A percentile compares a stretch with the other conserved stretches of the same genome.
Conservation (phyloP, 2,329 filamentous ascomycete genomes). For the Apiospora sp. region DNA sequence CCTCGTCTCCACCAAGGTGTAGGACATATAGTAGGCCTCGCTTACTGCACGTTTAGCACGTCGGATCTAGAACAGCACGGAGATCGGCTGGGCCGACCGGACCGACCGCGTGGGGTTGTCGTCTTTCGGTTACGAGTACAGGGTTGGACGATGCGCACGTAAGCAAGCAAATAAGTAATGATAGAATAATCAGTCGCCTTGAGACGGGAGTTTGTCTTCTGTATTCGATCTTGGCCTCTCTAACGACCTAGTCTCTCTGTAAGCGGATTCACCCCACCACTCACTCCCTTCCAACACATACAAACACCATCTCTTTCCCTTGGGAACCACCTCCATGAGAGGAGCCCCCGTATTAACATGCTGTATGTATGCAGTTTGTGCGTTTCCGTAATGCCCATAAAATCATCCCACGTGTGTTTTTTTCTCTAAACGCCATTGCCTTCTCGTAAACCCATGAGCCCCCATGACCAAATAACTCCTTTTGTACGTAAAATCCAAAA, state of each 20-base stretch:
- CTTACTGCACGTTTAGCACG: background rate
- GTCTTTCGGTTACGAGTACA: background rate
- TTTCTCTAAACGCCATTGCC: constrained; percentile 12
- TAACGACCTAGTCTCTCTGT: background rate
- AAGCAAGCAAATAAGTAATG: background rate
- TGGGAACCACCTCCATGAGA: background rate
- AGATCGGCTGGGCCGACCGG: background rate
- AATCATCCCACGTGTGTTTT: background rate
- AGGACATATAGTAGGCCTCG: background rate
- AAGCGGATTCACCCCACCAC: background rate
- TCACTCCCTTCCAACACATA: background rate
- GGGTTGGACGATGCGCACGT: background rate
- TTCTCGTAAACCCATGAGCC: constrained; percentile 8
- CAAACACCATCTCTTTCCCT: background rate
- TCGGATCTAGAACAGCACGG: background rate
- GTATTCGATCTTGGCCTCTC: background rate
- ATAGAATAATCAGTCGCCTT: background rate
- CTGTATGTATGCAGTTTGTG: background rate
- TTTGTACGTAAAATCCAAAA: constrained; percentile 9
- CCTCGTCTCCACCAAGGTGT: background rate
- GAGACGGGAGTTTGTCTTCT: background rate
- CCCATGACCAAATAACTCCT: background rate
- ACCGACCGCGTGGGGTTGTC: too few species aligned
- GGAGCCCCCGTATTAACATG: background rate
- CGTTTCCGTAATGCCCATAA: background rate